Base-by-base conservation (phyloP, 352 stramenopile species). In the Phytopythium oedochilum region DNA sequence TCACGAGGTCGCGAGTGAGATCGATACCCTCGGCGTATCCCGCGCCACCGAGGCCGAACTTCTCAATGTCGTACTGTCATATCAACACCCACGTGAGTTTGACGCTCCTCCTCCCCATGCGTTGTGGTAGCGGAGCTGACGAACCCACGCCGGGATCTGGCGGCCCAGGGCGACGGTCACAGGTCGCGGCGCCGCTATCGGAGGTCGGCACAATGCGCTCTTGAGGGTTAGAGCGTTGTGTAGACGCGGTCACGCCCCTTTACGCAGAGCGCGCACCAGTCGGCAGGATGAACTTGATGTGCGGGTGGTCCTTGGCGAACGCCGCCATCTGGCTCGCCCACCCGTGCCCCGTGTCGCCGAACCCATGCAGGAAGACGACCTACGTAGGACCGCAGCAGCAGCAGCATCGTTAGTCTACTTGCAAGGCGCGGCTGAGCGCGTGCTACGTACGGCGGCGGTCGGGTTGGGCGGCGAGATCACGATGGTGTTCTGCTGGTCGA, bases 141-240 rank as follows among this genome's bases (percentile, higher is more conserved):
- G 3, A 56, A 88, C 78, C 93, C 96, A 99, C 3, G 83, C 84
- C 10, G 89, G 86, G 81, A 98, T 98, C 0, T 70, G 57, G 63
- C 94, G 92, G 31, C 94, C 92, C 58, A 87, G 91, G 59, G 98
- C 98, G 61, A 98, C 78, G 8, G 92, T 96, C 44, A 99, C 95
- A 0, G 93, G 89, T 65, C 87, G 78, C 34, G 71, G 88, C 20
- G 78, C 71, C 22, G 94, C 93, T 83, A 38, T 22, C 29, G 14
- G 7, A 18, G 44, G 22, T 18, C n/a, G 39, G 17, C 57, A 22
- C 11, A 48, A 53, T 9, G 10, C 18, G n/a, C n/a, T n/a, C n/a
- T n/a, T n/a, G n/a, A n/a, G n/a, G n/a, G n/a, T n/a, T n/a, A n/a
- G n/a, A n/a, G n/a, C n/a, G n/a, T n/a, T n/a, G n/a, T n/a, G n/a